Conservation (phyloP, 1,139 yeast genomes). For the Saccharomycopsis hybrid region DNA sequence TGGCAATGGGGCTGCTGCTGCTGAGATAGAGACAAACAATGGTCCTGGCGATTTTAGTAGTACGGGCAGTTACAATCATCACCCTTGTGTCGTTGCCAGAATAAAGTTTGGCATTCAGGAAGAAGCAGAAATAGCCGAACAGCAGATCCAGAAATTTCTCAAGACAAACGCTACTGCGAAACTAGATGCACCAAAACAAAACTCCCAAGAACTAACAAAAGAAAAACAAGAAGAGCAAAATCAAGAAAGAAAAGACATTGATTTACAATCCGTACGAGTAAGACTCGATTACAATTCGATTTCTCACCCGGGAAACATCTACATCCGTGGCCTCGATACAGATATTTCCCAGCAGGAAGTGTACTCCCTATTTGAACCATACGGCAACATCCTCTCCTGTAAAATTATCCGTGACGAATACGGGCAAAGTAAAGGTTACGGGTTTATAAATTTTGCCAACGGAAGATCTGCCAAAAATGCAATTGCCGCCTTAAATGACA, state of each 20-base stretch:
- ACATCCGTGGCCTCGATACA: conserved; percentile 44
- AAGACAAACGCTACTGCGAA: neutral
- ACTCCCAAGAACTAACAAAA: neutral
- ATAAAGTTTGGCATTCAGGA: conserved; percentile 5
- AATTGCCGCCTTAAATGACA: conserved; percentile 37
- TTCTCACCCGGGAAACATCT: conserved; percentile 61
- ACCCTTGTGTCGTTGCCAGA: no score
- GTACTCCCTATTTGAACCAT: conserved; percentile 33
- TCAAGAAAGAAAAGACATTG: neutral
- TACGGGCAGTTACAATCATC: no score
- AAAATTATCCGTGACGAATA: conserved; percentile 37
- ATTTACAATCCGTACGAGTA: conserved; percentile 12
- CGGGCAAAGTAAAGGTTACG: conserved; percentile 40
- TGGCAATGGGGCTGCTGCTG: no score
- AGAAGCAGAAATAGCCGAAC: conserved; percentile 20
- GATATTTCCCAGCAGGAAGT: conserved; percentile 36
- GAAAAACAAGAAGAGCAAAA: neutral
- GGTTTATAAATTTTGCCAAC: conserved; percentile 39
- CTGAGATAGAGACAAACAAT: no score
- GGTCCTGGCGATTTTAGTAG: no score
- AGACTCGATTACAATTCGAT: conserved; percentile 36
- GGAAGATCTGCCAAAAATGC: conserved; percentile 41
- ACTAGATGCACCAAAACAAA: no score
- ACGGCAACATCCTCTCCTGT: conserved; percentile 39
- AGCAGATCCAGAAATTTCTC: conserved; percentile 10